phyloP scores from a whole-genome alignment of 768 basidiomycete species.

The Lenzites betulinus region DNA sequence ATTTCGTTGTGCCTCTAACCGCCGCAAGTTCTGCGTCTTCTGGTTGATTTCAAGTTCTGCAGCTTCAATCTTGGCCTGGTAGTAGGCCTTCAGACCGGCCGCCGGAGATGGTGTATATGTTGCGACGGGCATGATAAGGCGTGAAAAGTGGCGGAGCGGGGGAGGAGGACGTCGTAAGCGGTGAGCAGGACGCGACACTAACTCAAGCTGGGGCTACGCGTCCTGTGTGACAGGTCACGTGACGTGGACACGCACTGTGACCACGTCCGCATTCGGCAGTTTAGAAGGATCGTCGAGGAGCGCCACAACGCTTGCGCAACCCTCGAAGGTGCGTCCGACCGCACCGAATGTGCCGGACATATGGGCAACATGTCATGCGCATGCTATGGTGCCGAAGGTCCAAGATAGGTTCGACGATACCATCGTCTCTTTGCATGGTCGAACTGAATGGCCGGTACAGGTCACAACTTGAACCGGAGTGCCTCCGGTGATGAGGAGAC shows the following conservation, averaged over 20 bases:
- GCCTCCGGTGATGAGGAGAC: neutral
- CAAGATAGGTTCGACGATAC: too few species aligned
- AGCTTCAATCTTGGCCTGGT: conserved; percentile 93
- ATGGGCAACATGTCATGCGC: too few species aligned
- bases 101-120: conserved; percentile 43
- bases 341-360: too few species aligned
- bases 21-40: conserved; percentile 94
- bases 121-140: conserved; percentile 40
- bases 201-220: conserved; percentile 16
- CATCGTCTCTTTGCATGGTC: too few species aligned
- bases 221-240: conserved; percentile 19
- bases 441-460: too few species aligned
- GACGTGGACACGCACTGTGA: neutral
- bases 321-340: too few species aligned
- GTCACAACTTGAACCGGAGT: too few species aligned
- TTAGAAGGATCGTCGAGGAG: conserved; percentile 9
- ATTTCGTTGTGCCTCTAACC: conserved; percentile 96
- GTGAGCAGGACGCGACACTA: conserved; percentile 11
- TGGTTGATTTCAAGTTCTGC: conserved; percentile 93
- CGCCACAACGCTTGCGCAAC: too few species aligned
- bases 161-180: conserved; percentile 12
- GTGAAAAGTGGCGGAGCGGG: neutral
- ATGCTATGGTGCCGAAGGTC: too few species aligned
- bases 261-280: conserved; percentile 2
- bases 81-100: conserved; percentile 84